Base-by-base conservation (phyloP, 495 filamentous ascomycete species). In the Penicillium waksmanii region DNA sequence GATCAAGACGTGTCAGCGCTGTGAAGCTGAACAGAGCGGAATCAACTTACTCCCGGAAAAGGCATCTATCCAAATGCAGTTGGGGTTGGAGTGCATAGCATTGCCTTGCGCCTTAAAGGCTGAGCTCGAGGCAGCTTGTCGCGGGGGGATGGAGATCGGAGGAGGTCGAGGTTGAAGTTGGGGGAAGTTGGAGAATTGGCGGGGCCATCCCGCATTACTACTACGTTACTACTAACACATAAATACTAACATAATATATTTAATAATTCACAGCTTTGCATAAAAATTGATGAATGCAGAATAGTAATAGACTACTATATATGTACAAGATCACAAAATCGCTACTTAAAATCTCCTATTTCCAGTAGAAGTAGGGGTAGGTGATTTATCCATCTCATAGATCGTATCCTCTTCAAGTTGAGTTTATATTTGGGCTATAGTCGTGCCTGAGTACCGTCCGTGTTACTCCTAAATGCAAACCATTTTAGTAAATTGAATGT, bases 21-120 rank as follows among this genome's bases (percentile, higher is more conserved):
- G 33, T 11, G 9, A n/a, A 43, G 36, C 36, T 2, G 27, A 53
- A 44, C 8, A 59, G 31, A 13, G 2, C 2, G 18, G 13, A 9
- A 38, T 40, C 15, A 12, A 21, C 49, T 18, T 66, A 68, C 66
- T 17, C 48, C 63, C 13, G 55, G 59, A 3, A 61, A 58, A 58
- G 63, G 63, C 66, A 68, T 68, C 51, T 58, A 57, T 48, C 27
- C 33, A 35, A 23, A 31, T 21, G 2, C 43, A 10, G 25, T 50
- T 18, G 15, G 35, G 19, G 36, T 21, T 25, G 8, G 25, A 50
- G 53, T 19, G 21, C 12, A 19, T 34, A 43, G 18, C 48, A 38
- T 55, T 36, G 35, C 42, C 36, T 40, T n/a, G 42, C 3, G 17
- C 42, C 15, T 38, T n/a, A 3, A n/a, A 38, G 36, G 36, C 36